Conservation (phyloP, 306 rosid genomes). For the Quercus ilex region DNA sequence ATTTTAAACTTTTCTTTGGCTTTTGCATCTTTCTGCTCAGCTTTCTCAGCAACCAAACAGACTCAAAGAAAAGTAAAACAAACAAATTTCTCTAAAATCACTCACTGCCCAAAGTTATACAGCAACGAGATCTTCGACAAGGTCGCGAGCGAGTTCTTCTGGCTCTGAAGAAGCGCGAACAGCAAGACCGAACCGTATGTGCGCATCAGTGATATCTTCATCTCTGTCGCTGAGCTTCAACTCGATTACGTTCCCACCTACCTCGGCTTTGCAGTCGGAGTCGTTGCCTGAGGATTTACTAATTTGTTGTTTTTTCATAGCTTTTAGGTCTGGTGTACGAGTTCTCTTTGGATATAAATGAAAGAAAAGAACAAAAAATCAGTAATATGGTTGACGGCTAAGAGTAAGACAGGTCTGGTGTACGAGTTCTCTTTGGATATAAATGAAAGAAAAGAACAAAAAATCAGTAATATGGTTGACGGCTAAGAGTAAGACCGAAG, state of each 20-base stretch:
- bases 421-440: too few relatives aligned
- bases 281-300: constrained; percentile 17
- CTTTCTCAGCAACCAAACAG: not conserved
- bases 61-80: not conserved
- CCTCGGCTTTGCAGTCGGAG: constrained; percentile 21
- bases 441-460: too few relatives aligned
- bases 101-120: constrained; percentile 68
- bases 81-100: too few relatives aligned
- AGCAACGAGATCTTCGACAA: constrained; percentile 45
- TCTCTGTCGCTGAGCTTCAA: constrained; percentile 59
- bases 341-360: too few relatives aligned
- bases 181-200: constrained; percentile 75
- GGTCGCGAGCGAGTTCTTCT: constrained; percentile 28
- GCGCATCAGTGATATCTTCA: constrained; percentile 47
- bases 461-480: too few relatives aligned
- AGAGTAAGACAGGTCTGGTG: too few relatives aligned
- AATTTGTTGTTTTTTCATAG: not conserved
- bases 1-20: not conserved
- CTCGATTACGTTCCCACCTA: constrained; percentile 67
- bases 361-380: too few relatives aligned
- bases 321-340: too few relatives aligned
- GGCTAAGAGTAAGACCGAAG: too few relatives aligned
- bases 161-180: constrained; percentile 34
- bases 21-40: not conserved
- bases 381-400: too few relatives aligned